phyloP scores from a whole-genome alignment of 768 basidiomycete species.

The Candolleomyces eurysporus region DNA sequence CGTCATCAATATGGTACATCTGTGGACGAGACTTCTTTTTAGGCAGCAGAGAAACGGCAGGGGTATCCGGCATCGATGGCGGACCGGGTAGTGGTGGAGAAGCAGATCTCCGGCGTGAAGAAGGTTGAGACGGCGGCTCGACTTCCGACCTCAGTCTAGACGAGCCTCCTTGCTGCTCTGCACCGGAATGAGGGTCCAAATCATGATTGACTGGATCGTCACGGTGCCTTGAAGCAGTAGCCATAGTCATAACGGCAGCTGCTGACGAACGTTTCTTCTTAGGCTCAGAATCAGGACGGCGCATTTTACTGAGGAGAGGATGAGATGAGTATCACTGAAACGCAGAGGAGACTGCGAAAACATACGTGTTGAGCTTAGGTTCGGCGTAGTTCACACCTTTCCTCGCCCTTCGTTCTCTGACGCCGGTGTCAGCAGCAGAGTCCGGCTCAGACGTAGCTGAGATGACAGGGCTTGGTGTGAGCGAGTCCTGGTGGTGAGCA shows the following conservation, averaged over 20 bases:
- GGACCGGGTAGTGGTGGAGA: constrained; percentile 2
- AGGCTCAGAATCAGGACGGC: constrained; percentile 29
- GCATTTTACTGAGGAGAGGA: constrained; percentile 32
- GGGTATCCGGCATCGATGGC: background rate
- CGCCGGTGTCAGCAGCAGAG: constrained; percentile 30
- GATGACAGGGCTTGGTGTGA: constrained; percentile 44
- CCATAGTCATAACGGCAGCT: constrained; percentile 31
- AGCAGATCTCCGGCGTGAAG: too few relatives aligned
- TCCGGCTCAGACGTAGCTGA: constrained; percentile 29
- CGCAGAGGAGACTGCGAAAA: too few relatives aligned
- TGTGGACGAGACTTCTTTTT: constrained; percentile 56
- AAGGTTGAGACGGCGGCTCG: too few relatives aligned
- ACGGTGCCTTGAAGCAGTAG: too few relatives aligned
- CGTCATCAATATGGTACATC: constrained; percentile 32
- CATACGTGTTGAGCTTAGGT: constrained; percentile 78
- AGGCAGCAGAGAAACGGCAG: constrained; percentile 31
- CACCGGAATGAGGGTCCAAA: constrained; percentile 33
- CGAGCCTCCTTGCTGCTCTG: constrained; percentile 31
- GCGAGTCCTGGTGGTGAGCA: constrained; percentile 26
- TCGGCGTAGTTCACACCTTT: constrained; percentile 87
- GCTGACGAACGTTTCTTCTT: constrained; percentile 49
- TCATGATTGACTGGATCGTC: constrained; percentile 22
- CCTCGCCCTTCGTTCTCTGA: constrained; percentile 56
- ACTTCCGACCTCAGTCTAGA: constrained; percentile 6
- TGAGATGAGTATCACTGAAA: too few relatives aligned